phyloP scores from a whole-genome alignment of 164 flowering plant species.

The Aristolochia contorta region DNA sequence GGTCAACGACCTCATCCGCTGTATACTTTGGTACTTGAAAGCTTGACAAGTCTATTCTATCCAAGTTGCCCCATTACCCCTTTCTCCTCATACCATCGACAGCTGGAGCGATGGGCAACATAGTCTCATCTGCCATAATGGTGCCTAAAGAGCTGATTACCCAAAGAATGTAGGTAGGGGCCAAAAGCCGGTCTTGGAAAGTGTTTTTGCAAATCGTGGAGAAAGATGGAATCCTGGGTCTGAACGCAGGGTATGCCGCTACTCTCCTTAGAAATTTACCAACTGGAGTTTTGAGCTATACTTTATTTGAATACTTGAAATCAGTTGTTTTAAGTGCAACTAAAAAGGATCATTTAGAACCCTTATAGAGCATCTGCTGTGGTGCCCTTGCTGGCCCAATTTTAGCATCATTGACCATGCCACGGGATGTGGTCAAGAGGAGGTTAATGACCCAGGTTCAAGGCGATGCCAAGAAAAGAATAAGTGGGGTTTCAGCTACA shows the following conservation, averaged over 20 bases:
- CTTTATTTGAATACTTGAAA: constrained; percentile 91
- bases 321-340: constrained; percentile 67
- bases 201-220: constrained; percentile 69
- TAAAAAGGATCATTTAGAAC: constrained; percentile 44
- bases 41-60: constrained; percentile 76
- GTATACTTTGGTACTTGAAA: constrained; percentile 95
- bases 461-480: constrained; percentile 38
- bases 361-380: constrained; percentile 74
- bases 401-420: constrained; percentile 78
- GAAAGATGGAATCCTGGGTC: constrained; percentile 80
- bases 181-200: constrained; percentile 76
- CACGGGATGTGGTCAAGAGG: constrained; percentile 92
- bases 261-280: constrained; percentile 91
- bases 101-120: constrained; percentile 96
- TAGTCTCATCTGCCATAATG: constrained; percentile 93
- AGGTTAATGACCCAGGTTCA: constrained; percentile 94
- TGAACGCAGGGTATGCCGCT: constrained; percentile 93
- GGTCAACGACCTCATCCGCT: constrained; percentile 81
- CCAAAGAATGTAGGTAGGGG: constrained; percentile 92
- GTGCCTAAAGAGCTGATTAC: constrained; percentile 93
- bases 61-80: constrained; percentile 46
- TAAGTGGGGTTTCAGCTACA: constrained; percentile 47
- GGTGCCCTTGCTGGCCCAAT: constrained; percentile 97
- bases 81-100: constrained; percentile 73
- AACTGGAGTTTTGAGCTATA: constrained; percentile 88